Evolutionary conservation across 768 basidiomycete genomes (phyloP).

Genomic region (Mycena pura): DNA sequence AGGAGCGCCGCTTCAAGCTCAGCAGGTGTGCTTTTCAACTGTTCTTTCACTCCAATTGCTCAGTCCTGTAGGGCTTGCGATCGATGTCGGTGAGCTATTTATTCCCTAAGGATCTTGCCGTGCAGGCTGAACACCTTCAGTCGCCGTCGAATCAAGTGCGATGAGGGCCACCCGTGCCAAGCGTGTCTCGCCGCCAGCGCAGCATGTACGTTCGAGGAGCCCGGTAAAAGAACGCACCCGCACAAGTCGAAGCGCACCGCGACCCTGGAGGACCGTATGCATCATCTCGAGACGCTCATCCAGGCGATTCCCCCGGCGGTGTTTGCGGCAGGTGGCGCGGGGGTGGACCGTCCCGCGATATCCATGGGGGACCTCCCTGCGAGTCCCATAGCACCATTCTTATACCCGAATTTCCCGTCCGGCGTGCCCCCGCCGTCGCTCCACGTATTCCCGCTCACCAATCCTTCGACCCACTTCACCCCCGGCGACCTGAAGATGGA

Average conservation of each 20-base stretch:
- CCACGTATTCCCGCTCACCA: slow-evolving; percentile 78
- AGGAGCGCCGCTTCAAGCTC: slow-evolving; percentile 86
- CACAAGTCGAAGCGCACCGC: slow-evolving; percentile 91
- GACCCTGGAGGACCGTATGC: slow-evolving; percentile 88
- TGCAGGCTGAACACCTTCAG: slow-evolving; percentile 43
- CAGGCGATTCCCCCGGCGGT: slow-evolving; percentile 85
- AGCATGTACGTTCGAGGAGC: slow-evolving; percentile 86
- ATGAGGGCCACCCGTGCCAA: slow-evolving; percentile 89
- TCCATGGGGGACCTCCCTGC: slow-evolving; percentile 35
- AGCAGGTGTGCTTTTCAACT: slow-evolving; percentile 64
- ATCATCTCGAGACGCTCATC: slow-evolving; percentile 84
- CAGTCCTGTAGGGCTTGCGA: slow-evolving; percentile 74
- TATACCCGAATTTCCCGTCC: slow-evolving; percentile 49
- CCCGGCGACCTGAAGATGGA: slow-evolving; percentile 48
- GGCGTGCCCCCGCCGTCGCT: slow-evolving; percentile 83
- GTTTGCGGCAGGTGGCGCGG: slow-evolving; percentile 65
- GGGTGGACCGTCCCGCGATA: slow-evolving; percentile 42
- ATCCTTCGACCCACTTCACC: slow-evolving; percentile 81
- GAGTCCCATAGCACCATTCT: slow-evolving; percentile 48
- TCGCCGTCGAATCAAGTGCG: slow-evolving; percentile 85
- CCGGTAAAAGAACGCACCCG: slow-evolving; percentile 83
- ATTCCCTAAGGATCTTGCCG: not conserved
- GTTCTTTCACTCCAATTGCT: slow-evolving; percentile 2
- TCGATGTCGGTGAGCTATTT: slow-evolving; percentile 78
- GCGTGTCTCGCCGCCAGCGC: slow-evolving; percentile 85